Evolutionary conservation across 495 filamentous ascomycete species (phyloP).

Genomic region (Arthonia radiata): DNA sequence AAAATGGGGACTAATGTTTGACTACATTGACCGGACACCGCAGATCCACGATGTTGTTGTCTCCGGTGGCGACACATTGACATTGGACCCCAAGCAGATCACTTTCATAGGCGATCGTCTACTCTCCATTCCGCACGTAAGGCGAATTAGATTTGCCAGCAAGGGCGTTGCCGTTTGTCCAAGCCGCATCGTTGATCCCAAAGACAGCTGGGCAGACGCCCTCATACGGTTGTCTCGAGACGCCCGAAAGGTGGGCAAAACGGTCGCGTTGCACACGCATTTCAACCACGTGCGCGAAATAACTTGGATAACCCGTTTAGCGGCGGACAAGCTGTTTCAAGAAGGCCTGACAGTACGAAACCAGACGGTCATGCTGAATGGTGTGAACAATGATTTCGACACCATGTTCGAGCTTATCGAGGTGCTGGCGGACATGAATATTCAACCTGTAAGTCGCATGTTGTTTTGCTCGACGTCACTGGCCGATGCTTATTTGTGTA

Average conservation of each 20-base stretch:
- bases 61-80: conserved; percentile 32
- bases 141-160: conserved; percentile 27
- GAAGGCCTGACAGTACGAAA: conserved; percentile 21
- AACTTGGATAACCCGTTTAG: conserved; percentile 28
- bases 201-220: conserved; percentile 25
- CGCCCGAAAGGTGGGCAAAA: conserved; percentile 24
- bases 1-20: conserved; percentile 21
- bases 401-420: conserved; percentile 26
- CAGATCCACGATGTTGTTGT: conserved; percentile 27
- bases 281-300: conserved; percentile 36
- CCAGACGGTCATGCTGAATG: conserved; percentile 24
- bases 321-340: conserved; percentile 22
- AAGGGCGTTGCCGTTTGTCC: conserved; percentile 31
- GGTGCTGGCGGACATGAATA: conserved; percentile 25
- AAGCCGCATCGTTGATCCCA: conserved; percentile 20
- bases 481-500: conserved; percentile 6
- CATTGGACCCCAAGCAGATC: conserved; percentile 13
- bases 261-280: conserved; percentile 34
- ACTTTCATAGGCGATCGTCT: conserved; percentile 9
- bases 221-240: conserved; percentile 22
- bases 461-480: conserved; percentile 1
- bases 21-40: conserved; percentile 24
- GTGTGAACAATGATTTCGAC: conserved; percentile 28
- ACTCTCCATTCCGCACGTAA: conserved; percentile 14
- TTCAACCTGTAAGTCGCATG: conserved; percentile 21